phyloP scores from a whole-genome alignment of 2,329 filamentous ascomycete genomes.

The Fusarium sp. region DNA sequence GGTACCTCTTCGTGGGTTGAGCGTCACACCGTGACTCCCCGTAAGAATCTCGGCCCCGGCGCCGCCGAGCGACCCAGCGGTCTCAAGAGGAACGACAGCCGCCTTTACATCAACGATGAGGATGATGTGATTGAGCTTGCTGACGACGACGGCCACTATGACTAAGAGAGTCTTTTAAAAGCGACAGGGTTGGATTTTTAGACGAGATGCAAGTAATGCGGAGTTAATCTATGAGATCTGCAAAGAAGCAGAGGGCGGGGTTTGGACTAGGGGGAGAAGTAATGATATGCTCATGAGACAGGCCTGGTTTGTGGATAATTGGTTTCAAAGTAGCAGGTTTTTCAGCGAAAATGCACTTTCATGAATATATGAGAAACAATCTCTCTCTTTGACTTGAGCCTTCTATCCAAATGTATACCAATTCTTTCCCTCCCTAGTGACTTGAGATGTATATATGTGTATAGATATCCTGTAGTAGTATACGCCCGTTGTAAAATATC shows the following conservation, averaged over 20 bases:
- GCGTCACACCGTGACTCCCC: constrained; percentile 44
- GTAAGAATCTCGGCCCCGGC: constrained; percentile 21
- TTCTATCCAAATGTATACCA: not conserved
- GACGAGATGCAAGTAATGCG: constrained; percentile 21
- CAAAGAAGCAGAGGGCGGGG: not conserved
- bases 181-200: not conserved
- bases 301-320: constrained; percentile 7
- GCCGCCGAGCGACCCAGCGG: constrained; percentile 14
- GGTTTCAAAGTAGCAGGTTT: constrained; percentile 7
- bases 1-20: constrained; percentile 51
- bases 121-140: constrained; percentile 42
- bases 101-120: constrained; percentile 41
- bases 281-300: constrained; percentile 11
- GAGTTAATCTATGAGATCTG: constrained; percentile 9
- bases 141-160: constrained; percentile 41
- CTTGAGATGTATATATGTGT: not conserved
- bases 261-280: not conserved
- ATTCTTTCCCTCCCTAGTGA: not conserved
- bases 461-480: not conserved
- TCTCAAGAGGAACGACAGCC: constrained; percentile 40
- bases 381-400: constrained; percentile 19
- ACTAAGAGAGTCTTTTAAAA: constrained; percentile 15
- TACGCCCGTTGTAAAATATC: constrained; percentile 1
- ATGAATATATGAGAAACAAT: constrained; percentile 10
- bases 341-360: constrained; percentile 15